Percentiles rank a stretch among this genome's conserved stretches.
These are phyloP conservation scores for Anastatica hierochuntica DNA, from an alignment of 345 rosid genomes.

Conservation along the genomic window DNA sequence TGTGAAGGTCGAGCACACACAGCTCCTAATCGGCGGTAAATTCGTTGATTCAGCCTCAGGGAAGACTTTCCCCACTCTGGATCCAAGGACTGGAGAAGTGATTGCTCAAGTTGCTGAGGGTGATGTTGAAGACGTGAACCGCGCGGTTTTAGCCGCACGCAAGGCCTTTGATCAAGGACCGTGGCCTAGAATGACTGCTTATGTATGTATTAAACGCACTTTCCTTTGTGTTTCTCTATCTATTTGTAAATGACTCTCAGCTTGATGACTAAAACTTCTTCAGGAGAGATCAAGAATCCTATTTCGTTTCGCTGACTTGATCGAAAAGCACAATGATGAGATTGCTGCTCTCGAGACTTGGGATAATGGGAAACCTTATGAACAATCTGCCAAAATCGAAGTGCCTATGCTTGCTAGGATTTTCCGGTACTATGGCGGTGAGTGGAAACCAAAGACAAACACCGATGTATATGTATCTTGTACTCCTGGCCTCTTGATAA, in stretches of 20 bases:
- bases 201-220: constrained; percentile 4
- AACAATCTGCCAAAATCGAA: constrained; percentile 64
- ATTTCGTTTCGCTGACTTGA: constrained; percentile 66
- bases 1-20: constrained; percentile 40
- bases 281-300: constrained; percentile 78
- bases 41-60: constrained; percentile 83
- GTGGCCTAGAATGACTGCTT: constrained; percentile 38
- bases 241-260: neutral
- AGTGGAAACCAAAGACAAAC: constrained; percentile 12
- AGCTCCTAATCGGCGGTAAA: constrained; percentile 70
- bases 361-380: constrained; percentile 87
- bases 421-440: constrained; percentile 89
- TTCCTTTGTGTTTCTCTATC: neutral
- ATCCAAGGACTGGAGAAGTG: constrained; percentile 31
- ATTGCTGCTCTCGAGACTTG: constrained; percentile 80
- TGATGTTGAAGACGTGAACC: constrained; percentile 28
- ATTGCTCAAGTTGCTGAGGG: constrained; percentile 34
- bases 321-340: constrained; percentile 80
- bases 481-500: neutral
- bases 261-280: neutral
- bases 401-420: constrained; percentile 58
- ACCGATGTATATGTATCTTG: neutral
- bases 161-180: constrained; percentile 32
- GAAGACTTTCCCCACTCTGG: constrained; percentile 27
- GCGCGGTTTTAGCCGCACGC: constrained; percentile 29